A percentile compares a stretch with the other conserved stretches of the same genome.
Conservation (phyloP, 176 grass and related monocot species). For the Juncus inflexus region DNA sequence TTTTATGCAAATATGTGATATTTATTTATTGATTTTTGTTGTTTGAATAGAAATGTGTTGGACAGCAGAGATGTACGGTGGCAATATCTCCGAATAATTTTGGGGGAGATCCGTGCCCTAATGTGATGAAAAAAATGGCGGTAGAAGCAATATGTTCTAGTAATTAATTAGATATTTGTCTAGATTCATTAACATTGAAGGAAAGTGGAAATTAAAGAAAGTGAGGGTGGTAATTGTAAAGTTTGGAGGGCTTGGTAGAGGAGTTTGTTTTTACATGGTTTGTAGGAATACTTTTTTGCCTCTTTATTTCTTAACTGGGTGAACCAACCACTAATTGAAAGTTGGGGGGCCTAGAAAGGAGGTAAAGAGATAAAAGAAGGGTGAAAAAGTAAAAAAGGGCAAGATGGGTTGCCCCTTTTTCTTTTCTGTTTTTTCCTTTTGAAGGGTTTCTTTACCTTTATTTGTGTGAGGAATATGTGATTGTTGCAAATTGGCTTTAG, state of each 20-base stretch:
- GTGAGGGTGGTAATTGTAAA: slow-evolving; percentile 66
- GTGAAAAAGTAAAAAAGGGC: slow-evolving; percentile 42
- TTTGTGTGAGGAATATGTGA: slow-evolving; percentile 25
- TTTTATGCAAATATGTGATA: slow-evolving; percentile 7
- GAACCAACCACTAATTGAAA: slow-evolving; percentile 38
- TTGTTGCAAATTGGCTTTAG: slow-evolving; percentile 12
- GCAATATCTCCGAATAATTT: slow-evolving; percentile 64
- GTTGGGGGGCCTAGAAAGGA: slow-evolving; percentile 46
- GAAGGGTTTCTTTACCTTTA: slow-evolving; percentile 25
- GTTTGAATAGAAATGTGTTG: slow-evolving; percentile 74
- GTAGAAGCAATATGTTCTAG: slow-evolving; percentile 63
- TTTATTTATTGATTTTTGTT: not conserved
- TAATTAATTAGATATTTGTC: slow-evolving; percentile 16
- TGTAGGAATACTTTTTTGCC: slow-evolving; percentile 27
- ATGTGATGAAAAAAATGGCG: slow-evolving; percentile 69
- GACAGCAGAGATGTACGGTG: slow-evolving; percentile 58
- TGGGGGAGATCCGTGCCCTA: slow-evolving; percentile 58
- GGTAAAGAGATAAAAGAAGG: slow-evolving; percentile 43
- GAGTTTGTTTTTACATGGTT: slow-evolving; percentile 30
- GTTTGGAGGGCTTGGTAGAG: slow-evolving; percentile 32
- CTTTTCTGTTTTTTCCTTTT: slow-evolving; percentile 12
- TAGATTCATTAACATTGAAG: not conserved
- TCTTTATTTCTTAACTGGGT: slow-evolving; percentile 37
- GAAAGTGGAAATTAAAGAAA: slow-evolving; percentile 15
- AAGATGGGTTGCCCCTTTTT: slow-evolving; percentile 31